Evolutionary conservation across 2,329 filamentous ascomycete species (phyloP), one percentile per base, ranked within the genome.

Genomic region (Ilyonectria mors-panacis): DNA sequence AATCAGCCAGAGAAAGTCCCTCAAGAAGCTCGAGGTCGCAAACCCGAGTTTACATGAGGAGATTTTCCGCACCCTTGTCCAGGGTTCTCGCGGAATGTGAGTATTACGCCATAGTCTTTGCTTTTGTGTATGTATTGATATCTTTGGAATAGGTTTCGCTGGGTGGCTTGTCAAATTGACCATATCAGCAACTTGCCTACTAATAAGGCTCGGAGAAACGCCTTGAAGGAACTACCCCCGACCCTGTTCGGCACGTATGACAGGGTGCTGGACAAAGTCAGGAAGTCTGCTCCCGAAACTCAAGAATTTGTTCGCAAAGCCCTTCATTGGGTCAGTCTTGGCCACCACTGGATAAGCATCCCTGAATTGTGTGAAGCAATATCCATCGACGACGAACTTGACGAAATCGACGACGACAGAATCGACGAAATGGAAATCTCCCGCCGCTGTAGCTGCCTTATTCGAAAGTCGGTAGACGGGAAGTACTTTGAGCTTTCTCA

Each of bases 141-240:
- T 12, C 23, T 13, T 15, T 19, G 6, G 13, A 42, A 59, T 19
- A 66, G 66, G 66, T 68, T 68, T 28, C 66, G 63, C 0, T 68
- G 66, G 66, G 66, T 68, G 1, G 54, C 58, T 30, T 68, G 66
- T 37, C 66, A 68, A 6, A 65, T 68, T 4, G 62, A 68, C 9
- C 62, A 68, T n/a, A 50, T 68, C 3, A 57, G 55, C 4, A 51
- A 61, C 6, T 35, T 56, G 0, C 55, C 59, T 8, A 66, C 33
- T 2, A 63, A 69, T 12, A 54, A 26, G 3, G 59, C 55, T 10
- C 56, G 64, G 10, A 57, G 39, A 37, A 64, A 50, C 6, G 67
- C 67, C 2, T 3, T 69, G 0, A 37, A 47, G 6, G 55, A 61
- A 13, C 17, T 67, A 0, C 66, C 66, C 0, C 63, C 66, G 4